These are phyloP conservation scores for Collybiopsis confluens DNA, from an alignment of 768 basidiomycete species.

Conservation along the genomic window DNA sequence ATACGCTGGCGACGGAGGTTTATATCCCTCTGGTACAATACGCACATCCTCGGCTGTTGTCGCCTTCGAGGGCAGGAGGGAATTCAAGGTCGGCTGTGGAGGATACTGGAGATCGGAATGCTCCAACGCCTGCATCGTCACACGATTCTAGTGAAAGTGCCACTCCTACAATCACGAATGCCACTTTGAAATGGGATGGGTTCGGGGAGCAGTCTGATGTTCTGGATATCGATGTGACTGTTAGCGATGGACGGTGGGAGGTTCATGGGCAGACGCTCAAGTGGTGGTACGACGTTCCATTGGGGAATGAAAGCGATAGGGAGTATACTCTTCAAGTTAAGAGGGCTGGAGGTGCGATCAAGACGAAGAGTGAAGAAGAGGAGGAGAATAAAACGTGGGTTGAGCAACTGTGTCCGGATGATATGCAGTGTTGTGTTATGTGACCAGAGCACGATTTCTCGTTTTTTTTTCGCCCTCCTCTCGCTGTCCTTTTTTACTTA, in stretches of 20 bases:
- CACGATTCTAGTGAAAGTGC: not conserved
- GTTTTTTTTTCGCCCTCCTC: too few species aligned
- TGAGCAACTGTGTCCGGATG: conserved; percentile 18
- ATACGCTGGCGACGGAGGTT: conserved; percentile 73
- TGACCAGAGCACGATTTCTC: too few species aligned
- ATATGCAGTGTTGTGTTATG: conserved; percentile 3
- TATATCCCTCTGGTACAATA: conserved; percentile 91
- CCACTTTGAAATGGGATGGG: conserved; percentile 14
- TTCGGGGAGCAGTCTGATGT: conserved; percentile 20
- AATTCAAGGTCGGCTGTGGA: not conserved
- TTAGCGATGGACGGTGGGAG: conserved; percentile 37
- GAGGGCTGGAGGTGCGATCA: conserved; percentile 26
- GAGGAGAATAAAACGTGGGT: conserved; percentile 9
- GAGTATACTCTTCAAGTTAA: conserved; percentile 36
- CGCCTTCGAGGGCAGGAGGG: not conserved
- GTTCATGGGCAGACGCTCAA: conserved; percentile 45
- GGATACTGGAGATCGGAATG: not conserved
- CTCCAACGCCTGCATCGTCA: not conserved
- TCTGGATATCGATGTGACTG: conserved; percentile 41
- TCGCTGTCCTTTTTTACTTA: too few species aligned
- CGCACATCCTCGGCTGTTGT: conserved; percentile 39
- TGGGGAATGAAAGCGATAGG: conserved; percentile 22
- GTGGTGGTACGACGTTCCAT: conserved; percentile 53
- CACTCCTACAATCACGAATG: conserved; percentile 9
- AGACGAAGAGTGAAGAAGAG: conserved; percentile 6